phyloP scores from a whole-genome alignment of 1,284 basidiomycete genomes.

The Trichosporon faecale region DNA sequence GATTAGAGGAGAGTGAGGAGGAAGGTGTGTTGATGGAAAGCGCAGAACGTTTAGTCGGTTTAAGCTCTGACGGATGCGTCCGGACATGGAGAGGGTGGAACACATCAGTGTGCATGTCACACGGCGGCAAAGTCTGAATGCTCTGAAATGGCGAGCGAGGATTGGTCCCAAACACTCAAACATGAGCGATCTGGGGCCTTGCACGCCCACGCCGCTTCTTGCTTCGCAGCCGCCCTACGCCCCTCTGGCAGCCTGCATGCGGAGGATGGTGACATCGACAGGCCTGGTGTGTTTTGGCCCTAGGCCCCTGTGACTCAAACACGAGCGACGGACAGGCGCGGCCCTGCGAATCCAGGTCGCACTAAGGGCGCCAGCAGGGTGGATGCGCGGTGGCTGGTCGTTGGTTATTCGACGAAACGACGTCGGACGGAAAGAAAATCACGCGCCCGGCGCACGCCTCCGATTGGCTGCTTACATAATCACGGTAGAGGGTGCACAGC shows the following conservation, averaged over 20 bases:
- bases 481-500: not conserved
- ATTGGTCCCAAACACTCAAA: constrained; percentile 7
- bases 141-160: not conserved
- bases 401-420: not conserved
- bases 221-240: not conserved
- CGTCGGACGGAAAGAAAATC: not conserved
- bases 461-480: not conserved
- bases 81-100: not conserved
- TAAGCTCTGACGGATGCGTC: not conserved
- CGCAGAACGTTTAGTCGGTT: constrained; percentile 1
- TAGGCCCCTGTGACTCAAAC: not conserved
- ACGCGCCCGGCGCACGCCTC: not conserved
- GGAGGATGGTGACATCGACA: not conserved
- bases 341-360: not conserved
- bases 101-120: not conserved
- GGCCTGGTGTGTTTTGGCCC: not conserved
- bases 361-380: not conserved
- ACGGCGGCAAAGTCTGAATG: not conserved
- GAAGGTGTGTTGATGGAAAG: not conserved
- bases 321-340: not conserved
- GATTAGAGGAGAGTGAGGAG: not conserved
- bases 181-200: constrained; percentile 10
- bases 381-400: constrained; percentile 4
- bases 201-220: not conserved
- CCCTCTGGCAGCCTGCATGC: not conserved